These are phyloP conservation scores for Nakaseomyces bracarensis DNA, from an alignment of 1,139 yeast genomes.

Conservation along the genomic window DNA sequence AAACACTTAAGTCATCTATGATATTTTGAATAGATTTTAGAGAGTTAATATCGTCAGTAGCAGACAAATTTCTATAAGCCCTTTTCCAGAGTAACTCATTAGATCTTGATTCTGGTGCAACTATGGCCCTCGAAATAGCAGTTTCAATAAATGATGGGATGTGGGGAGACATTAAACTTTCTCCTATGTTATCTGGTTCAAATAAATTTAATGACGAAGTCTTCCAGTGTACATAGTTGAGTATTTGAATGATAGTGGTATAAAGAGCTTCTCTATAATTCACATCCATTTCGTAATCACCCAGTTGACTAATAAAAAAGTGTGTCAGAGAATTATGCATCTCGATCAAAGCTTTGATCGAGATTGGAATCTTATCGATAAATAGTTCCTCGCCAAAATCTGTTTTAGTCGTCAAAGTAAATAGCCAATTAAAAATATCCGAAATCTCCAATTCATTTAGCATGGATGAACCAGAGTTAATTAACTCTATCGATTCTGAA, in stretches of 20 bases:
- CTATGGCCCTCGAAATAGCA: constrained; percentile 65
- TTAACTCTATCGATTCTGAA: constrained; percentile 14
- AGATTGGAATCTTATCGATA: constrained; percentile 56
- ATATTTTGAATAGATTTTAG: constrained; percentile 18
- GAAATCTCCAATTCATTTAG: constrained; percentile 51
- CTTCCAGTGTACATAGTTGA: constrained; percentile 59
- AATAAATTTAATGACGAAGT: constrained; percentile 60
- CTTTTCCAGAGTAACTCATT: constrained; percentile 35
- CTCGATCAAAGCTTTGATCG: constrained; percentile 58
- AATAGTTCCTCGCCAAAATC: constrained; percentile 35
- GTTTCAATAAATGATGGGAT: constrained; percentile 85
- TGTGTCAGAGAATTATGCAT: constrained; percentile 60
- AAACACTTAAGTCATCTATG: constrained; percentile 19
- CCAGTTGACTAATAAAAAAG: constrained; percentile 57
- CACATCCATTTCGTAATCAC: constrained; percentile 47
- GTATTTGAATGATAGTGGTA: constrained; percentile 58
- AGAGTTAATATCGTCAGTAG: neutral
- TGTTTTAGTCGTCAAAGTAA: constrained; percentile 38
- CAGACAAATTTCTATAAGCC: constrained; percentile 18
- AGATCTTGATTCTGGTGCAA: constrained; percentile 71
- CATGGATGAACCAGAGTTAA: constrained; percentile 22
- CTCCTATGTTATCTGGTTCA: constrained; percentile 26
- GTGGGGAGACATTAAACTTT: constrained; percentile 37
- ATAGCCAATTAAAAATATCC: constrained; percentile 65
- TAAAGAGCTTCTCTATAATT: constrained; percentile 63